These are phyloP conservation scores for Geopyxis carbonaria DNA, from an alignment of 495 filamentous ascomycete species.

Conservation along the genomic window DNA sequence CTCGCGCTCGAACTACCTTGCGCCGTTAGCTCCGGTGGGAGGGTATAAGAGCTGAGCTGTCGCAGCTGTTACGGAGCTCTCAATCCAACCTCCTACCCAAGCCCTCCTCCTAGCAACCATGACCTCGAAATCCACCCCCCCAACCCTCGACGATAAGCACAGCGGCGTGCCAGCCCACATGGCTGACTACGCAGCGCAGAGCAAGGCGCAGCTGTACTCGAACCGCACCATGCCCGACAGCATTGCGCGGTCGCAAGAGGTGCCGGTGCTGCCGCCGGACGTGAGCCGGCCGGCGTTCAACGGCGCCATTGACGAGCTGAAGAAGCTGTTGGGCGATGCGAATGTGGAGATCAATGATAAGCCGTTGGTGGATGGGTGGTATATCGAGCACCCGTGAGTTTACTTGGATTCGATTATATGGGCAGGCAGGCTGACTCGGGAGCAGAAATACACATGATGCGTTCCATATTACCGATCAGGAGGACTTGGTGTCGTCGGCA, in stretches of 20 bases:
- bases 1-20: too few relatives aligned
- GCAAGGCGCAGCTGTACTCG: constrained; percentile 28
- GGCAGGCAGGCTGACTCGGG: not conserved
- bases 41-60: too few relatives aligned
- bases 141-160: constrained; percentile 21
- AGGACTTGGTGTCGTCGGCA: constrained; percentile 35
- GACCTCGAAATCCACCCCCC: too few relatives aligned
- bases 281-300: constrained; percentile 28
- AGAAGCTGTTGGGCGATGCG: constrained; percentile 25
- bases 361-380: constrained; percentile 34
- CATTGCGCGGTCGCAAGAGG: constrained; percentile 22
- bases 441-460: constrained; percentile 36
- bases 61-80: too few relatives aligned
- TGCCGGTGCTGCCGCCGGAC: constrained; percentile 26
- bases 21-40: too few relatives aligned
- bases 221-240: constrained; percentile 26
- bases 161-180: constrained; percentile 31
- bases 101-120: too few relatives aligned
- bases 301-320: constrained; percentile 28
- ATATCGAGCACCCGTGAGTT: constrained; percentile 31
- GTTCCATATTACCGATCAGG: constrained; percentile 35
- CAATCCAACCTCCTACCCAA: too few relatives aligned
- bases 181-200: constrained; percentile 26
- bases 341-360: constrained; percentile 35
- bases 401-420: not conserved